Conservation (phyloP, 2,329 filamentous ascomycete species). For the Colletotrichum theobromicola region DNA sequence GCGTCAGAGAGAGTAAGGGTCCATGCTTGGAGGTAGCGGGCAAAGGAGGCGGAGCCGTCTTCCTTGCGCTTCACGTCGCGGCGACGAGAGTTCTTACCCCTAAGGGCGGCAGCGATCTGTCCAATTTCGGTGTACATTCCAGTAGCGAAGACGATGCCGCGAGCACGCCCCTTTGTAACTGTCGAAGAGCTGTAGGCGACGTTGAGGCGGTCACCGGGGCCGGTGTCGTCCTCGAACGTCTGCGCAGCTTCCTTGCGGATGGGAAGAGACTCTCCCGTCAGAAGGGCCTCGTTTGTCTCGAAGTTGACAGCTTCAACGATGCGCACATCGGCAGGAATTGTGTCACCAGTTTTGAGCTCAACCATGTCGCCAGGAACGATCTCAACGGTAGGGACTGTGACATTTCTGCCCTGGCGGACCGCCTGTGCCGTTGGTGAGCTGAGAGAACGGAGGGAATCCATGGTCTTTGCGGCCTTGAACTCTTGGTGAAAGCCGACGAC, state of each 20-base stretch:
- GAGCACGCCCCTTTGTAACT: conserved; percentile 65
- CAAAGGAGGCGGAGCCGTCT: conserved; percentile 38
- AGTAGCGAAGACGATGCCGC: conserved; percentile 65
- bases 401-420: conserved; percentile 44
- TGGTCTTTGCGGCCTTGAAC: conserved; percentile 53
- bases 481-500: conserved; percentile 55
- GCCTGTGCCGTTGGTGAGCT: conserved; percentile 49
- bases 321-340: conserved; percentile 65
- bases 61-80: conserved; percentile 47
- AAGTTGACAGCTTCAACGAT: conserved; percentile 67
- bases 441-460: conserved; percentile 51
- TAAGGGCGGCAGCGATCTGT: conserved; percentile 58
- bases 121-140: conserved; percentile 68
- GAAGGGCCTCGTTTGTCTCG: conserved; percentile 69
- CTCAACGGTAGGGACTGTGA: conserved; percentile 42
- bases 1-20: conserved; percentile 39
- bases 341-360: conserved; percentile 60
- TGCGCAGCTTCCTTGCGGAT: conserved; percentile 56
- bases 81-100: conserved; percentile 37
- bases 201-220: conserved; percentile 64
- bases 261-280: conserved; percentile 69
- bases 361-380: conserved; percentile 65
- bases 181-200: conserved; percentile 68
- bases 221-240: conserved; percentile 46
- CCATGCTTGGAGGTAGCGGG: conserved; percentile 40